These are phyloP conservation scores for Bryopsis sp. DNA, from an alignment of 139 green algal genomes.

Conservation along the genomic window DNA sequence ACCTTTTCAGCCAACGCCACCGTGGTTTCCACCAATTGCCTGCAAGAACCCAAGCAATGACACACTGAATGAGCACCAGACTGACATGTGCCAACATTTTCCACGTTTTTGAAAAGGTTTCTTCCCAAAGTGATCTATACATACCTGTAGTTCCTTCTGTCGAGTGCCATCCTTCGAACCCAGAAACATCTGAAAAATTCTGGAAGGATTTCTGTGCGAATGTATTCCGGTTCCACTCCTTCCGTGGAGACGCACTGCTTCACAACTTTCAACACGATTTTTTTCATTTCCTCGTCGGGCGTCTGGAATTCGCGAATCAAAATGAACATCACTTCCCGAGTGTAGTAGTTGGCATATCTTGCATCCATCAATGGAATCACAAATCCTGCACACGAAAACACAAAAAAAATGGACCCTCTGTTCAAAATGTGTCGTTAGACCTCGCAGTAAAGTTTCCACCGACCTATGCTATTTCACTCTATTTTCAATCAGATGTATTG, in stretches of 20 bases:
- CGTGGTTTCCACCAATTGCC: slow-evolving; percentile 92
- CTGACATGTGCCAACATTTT: too few relatives aligned
- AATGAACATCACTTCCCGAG: slow-evolving; percentile 92
- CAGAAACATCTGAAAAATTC: slow-evolving; percentile 98
- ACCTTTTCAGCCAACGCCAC: slow-evolving; percentile 76
- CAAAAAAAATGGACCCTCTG: too few relatives aligned
- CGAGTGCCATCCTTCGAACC: slow-evolving; percentile 94
- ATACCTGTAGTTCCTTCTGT: slow-evolving; percentile 81
- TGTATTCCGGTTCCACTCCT: slow-evolving; percentile 92
- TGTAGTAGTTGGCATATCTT: slow-evolving; percentile 98
- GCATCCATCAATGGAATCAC: slow-evolving; percentile 99
- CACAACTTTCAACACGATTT: slow-evolving; percentile 99
- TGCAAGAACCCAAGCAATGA: slow-evolving; percentile 20
- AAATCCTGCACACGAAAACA: too few relatives aligned
- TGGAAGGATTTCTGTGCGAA: slow-evolving; percentile 82
- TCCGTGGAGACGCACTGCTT: slow-evolving; percentile 96
- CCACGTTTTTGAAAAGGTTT: too few relatives aligned
- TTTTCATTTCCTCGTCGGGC: slow-evolving; percentile 99
- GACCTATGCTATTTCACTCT: too few relatives aligned
- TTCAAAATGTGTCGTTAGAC: too few relatives aligned
- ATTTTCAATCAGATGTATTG: too few relatives aligned
- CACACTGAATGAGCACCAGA: neutral
- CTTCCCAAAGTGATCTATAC: neutral
- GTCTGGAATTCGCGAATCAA: slow-evolving; percentile 94
- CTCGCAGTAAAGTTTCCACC: too few relatives aligned